phyloP scores from a whole-genome alignment of 148 eudicot genomes.

The Amaranthus hypochondriacus region DNA sequence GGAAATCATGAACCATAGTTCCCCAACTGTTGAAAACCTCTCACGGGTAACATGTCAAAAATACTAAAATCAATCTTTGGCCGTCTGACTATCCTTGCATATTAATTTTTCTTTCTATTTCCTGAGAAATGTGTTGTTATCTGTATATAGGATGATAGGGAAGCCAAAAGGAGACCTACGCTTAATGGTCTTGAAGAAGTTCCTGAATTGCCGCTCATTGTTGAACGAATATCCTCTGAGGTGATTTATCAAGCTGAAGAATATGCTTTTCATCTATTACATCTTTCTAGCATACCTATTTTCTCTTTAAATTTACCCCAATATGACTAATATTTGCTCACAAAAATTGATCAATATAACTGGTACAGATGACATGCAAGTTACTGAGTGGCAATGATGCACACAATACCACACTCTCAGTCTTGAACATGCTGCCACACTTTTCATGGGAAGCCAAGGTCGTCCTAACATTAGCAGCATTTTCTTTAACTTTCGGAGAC shows the following conservation, averaged over 20 bases:
- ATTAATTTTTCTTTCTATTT: too few species aligned
- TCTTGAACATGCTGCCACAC: slow-evolving; percentile 25
- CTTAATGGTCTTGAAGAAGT: not conserved
- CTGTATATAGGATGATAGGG: not conserved
- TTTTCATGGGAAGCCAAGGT: slow-evolving; percentile 49
- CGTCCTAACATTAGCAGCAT: slow-evolving; percentile 42
- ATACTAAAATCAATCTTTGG: not conserved
- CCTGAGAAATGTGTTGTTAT: not conserved
- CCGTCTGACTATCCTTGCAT: not conserved
- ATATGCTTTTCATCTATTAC: not conserved
- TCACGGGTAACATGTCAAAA: not conserved
- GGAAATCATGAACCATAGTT: slow-evolving; percentile 14
- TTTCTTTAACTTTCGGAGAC: slow-evolving; percentile 39
- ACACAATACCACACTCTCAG: slow-evolving; percentile 32
- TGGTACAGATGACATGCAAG: slow-evolving; percentile 35
- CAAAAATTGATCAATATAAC: not conserved
- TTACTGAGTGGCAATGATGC: slow-evolving; percentile 36
- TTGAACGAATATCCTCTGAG: slow-evolving; percentile 21
- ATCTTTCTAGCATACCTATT: not conserved
- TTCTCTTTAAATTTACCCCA: too few species aligned
- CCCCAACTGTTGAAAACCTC: slow-evolving; percentile 2
- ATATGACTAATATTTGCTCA: too few species aligned
- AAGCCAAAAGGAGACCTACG: slow-evolving; percentile 5
- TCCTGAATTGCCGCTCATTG: slow-evolving; percentile 17
- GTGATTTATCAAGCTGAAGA: not conserved